phyloP scores from a whole-genome alignment of 768 basidiomycete species.

The Mycena metata region DNA sequence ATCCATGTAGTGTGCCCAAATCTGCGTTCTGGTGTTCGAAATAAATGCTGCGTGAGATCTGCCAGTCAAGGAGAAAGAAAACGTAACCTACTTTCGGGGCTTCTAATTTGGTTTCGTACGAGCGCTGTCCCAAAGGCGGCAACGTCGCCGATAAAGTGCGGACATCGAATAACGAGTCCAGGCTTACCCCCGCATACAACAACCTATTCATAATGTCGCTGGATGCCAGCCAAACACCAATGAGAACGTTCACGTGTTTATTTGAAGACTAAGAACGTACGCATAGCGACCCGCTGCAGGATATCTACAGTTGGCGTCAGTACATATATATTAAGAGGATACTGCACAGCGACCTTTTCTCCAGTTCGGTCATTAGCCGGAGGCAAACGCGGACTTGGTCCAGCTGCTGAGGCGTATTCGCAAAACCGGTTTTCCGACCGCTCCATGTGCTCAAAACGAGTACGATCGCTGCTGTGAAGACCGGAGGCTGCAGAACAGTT shows the following conservation, averaged over 20 bases:
- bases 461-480: constrained; percentile 52
- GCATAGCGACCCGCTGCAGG: constrained; percentile 24
- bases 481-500: too few species aligned
- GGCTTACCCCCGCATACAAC: constrained; percentile 14
- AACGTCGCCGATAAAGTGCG: neutral
- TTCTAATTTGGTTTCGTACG: too few species aligned
- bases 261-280: constrained; percentile 2
- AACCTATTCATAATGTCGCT: constrained; percentile 30
- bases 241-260: too few species aligned
- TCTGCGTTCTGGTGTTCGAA: too few species aligned
- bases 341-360: too few species aligned
- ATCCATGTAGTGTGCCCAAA: too few species aligned
- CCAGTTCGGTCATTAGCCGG: constrained; percentile 27
- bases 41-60: too few species aligned
- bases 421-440: constrained; percentile 49
- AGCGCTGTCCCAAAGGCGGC: constrained; percentile 21
- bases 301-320: constrained; percentile 25
- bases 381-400: constrained; percentile 60
- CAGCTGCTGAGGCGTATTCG: constrained; percentile 54
- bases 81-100: too few species aligned
- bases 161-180: constrained; percentile 1
- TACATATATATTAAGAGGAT: too few species aligned
- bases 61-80: too few species aligned
- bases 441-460: constrained; percentile 66
- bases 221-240: too few species aligned